Base-by-base conservation (phyloP, 768 basidiomycete species). In the Lepiota brunneoincarnata region DNA sequence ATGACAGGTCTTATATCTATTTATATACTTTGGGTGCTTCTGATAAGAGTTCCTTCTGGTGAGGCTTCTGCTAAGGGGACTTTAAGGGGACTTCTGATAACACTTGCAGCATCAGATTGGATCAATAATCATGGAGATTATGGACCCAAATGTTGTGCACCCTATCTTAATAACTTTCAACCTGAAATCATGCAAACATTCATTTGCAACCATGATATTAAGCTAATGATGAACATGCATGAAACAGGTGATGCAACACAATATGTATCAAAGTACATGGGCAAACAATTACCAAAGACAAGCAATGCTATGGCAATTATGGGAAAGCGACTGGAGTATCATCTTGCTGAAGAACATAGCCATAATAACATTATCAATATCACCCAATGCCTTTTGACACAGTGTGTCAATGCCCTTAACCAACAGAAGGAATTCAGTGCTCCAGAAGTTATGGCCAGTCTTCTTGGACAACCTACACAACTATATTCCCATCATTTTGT, bases 401-500 rank as follows among this genome's bases (percentile, higher is more conserved):
- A 67, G 3, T 72, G 72, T 31, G 59, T 66, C 0, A 72, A 75
- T 39, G 52, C 64, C 0, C 38, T 79, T 1, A 70, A 63, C 17
- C 20, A 63, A 0, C 55, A 72, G 17, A 64, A 71, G 37, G 77
- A 79, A 51, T 64, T 76, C 9, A 67, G 70, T 14, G 73, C 64
- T 0, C 69, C 70, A 0, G 71, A 73, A 54, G 66, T 75, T 0
- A 63, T 76, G 0, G 64, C 61, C 9, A 73, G 75, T 41, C 41
- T 78, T 0, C 76, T 75, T 73, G 75, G 73, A 2, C 76, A 72
- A 73, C 71, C 70, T 0, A 75, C 77, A 45, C 41, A 55, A 0
- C 73, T 62, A 21, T 46, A 60, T 14, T 78, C 74, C 0, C 76
- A 78, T 50, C 31, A 58, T 15, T 79, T 70, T 51, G 60, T 59